Conservation (phyloP, 176 grass and related monocot genomes). For the Pharus latifolius region DNA sequence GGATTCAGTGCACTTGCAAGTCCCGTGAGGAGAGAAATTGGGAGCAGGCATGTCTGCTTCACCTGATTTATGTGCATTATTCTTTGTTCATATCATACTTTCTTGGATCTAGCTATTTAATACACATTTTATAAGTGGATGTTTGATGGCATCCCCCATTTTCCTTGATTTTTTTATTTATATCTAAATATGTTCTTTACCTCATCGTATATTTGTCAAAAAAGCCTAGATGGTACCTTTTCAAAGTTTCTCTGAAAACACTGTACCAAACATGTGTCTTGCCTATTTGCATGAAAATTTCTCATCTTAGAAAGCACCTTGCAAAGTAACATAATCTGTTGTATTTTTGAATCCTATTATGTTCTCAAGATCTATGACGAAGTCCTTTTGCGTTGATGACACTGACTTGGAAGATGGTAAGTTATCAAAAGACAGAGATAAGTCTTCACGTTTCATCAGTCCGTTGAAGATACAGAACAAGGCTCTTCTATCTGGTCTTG, state of each 20-base stretch:
- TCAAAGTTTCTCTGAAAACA: neutral
- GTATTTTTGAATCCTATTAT: slow-evolving; percentile 11
- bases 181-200: neutral
- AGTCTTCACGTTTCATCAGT: slow-evolving; percentile 15
- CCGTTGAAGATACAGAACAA: slow-evolving; percentile 57
- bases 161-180: neutral
- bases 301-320: neutral
- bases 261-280: neutral
- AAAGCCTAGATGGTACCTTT: neutral
- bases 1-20: slow-evolving; percentile 52
- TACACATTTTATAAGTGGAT: neutral
- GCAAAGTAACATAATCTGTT: slow-evolving; percentile 4
- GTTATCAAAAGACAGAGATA: slow-evolving; percentile 59
- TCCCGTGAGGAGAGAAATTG: slow-evolving; percentile 64
- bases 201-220: neutral
- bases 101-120: neutral
- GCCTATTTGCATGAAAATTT: neutral
- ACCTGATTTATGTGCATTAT: slow-evolving; percentile 4
- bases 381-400: slow-evolving; percentile 41
- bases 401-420: slow-evolving; percentile 76
- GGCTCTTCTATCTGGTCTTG: slow-evolving; percentile 80
- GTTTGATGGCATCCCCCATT: neutral
- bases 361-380: slow-evolving; percentile 43
- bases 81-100: neutral
- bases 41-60: slow-evolving; percentile 49